phyloP scores from a whole-genome alignment of 2,329 filamentous ascomycete species.

The Talaromyces sp. region DNA sequence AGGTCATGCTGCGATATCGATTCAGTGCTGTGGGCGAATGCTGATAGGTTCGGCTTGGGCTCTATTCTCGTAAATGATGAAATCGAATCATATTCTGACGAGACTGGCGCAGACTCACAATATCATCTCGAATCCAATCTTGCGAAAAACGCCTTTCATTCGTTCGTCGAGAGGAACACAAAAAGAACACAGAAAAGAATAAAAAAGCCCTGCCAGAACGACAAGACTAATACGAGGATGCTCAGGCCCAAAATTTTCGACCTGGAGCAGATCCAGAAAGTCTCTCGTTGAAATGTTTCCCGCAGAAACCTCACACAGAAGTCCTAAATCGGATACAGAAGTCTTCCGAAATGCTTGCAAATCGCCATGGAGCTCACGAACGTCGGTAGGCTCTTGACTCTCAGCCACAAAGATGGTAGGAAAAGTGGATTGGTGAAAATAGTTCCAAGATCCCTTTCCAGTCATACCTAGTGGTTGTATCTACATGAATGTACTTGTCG shows the following conservation, averaged over 20 bases:
- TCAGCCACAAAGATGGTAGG: neutral
- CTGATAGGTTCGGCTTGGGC: too few relatives aligned
- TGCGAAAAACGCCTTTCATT: neutral
- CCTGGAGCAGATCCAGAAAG: neutral
- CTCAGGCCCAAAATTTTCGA: neutral
- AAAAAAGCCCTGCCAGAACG: neutral
- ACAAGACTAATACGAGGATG: neutral
- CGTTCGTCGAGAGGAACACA: neutral
- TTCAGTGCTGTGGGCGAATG: too few relatives aligned
- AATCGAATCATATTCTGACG: too few relatives aligned
- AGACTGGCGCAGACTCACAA: too few relatives aligned
- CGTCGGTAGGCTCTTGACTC: neutral
- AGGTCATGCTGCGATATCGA: too few relatives aligned
- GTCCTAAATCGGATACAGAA: neutral
- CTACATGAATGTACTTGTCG: too few relatives aligned
- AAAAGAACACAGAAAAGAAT: neutral
- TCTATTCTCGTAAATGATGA: too few relatives aligned
- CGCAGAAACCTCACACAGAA: neutral
- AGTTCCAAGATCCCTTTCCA: neutral
- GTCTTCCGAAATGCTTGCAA: neutral
- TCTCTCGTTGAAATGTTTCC: neutral
- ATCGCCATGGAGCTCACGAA: neutral
- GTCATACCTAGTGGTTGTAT: neutral
- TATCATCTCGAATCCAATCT: neutral
- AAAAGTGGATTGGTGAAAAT: neutral